phyloP scores from a whole-genome alignment of 352 stramenopile species.

The Pythium brassicae region DNA sequence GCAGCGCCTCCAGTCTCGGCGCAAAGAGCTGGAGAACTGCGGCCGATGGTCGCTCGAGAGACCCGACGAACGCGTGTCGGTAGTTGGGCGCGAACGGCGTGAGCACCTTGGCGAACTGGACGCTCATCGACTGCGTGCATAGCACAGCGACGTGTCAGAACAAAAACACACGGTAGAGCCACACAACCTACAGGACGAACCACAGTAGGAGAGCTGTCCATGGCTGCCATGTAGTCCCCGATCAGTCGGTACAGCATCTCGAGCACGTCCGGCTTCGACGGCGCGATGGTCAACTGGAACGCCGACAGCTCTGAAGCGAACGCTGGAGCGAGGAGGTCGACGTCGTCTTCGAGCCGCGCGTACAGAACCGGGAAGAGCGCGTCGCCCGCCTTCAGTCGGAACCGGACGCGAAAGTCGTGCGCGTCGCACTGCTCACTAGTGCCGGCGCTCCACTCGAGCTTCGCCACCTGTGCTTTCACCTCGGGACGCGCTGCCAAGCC shows the following conservation, averaged over 20 bases:
- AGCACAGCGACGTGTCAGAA: slow-evolving; percentile 3
- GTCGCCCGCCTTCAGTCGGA: not conserved
- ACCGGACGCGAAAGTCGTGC: slow-evolving; percentile 2
- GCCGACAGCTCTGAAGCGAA: slow-evolving; percentile 12
- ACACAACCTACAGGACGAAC: slow-evolving; percentile 14
- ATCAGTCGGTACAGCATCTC: slow-evolving; percentile 38
- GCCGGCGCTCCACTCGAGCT: not conserved
- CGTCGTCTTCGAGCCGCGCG: slow-evolving; percentile 13
- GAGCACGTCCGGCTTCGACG: slow-evolving; percentile 32
- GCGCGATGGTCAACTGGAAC: slow-evolving; percentile 4
- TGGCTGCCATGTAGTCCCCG: slow-evolving; percentile 32
- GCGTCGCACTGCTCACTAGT: not conserved
- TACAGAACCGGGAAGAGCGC: slow-evolving; percentile 19
- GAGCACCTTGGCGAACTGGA: slow-evolving; percentile 26
- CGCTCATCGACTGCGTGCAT: slow-evolving; percentile 18
- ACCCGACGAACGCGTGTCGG: slow-evolving; percentile 16
- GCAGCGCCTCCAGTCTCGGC: slow-evolving; percentile 18
- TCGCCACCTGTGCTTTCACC: not conserved
- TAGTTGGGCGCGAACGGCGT: slow-evolving; percentile 32
- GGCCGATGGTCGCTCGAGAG: slow-evolving; percentile 24
- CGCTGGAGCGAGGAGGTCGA: slow-evolving; percentile 12
- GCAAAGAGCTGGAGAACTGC: slow-evolving; percentile 20
- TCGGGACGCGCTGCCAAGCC: not conserved
- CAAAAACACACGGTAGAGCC: not conserved
- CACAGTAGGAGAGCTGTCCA: slow-evolving; percentile 36